A percentile compares a stretch with the other conserved stretches of the same genome.
Evolutionary conservation across 495 filamentous ascomycete genomes (phyloP).

Genomic region (Jackrogersella multiformis): DNA sequence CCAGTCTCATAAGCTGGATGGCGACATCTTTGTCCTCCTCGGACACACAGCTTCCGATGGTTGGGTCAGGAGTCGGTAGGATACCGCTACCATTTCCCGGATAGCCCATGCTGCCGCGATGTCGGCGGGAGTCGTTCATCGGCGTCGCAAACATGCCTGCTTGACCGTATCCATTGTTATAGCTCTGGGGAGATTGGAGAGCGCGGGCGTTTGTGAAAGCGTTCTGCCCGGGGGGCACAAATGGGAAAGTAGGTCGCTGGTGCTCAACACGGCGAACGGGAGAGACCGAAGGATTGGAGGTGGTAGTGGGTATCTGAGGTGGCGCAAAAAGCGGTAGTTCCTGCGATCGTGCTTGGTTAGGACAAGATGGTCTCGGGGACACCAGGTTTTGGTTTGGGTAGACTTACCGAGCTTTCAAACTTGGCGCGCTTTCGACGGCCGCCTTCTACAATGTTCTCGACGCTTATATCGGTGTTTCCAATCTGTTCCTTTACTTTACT

Average conservation of each 20-base stretch:
- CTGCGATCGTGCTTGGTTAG: slow-evolving; percentile 57
- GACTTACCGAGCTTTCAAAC: slow-evolving; percentile 94
- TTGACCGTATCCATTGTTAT: slow-evolving; percentile 61
- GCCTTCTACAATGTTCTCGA: slow-evolving; percentile 97
- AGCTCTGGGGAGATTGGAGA: slow-evolving; percentile 81
- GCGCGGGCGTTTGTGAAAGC: slow-evolving; percentile 75
- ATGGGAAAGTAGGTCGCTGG: slow-evolving; percentile 69
- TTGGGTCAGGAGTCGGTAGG: slow-evolving; percentile 92
- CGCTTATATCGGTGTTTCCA: slow-evolving; percentile 94
- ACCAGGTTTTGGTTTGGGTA: slow-evolving; percentile 16
- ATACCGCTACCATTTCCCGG: slow-evolving; percentile 57
- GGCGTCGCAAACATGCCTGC: slow-evolving; percentile 63
- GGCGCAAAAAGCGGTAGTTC: slow-evolving; percentile 95
- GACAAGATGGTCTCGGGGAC: slow-evolving; percentile 26
- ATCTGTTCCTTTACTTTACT: slow-evolving; percentile 81
- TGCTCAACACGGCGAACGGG: slow-evolving; percentile 78
- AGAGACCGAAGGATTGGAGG: slow-evolving; percentile 91
- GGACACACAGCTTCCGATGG: slow-evolving; percentile 91
- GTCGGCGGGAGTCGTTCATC: slow-evolving; percentile 68
- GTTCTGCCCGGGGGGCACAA: slow-evolving; percentile 74
- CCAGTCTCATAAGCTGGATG: slow-evolving; percentile 91
- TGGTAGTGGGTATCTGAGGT: slow-evolving; percentile 86
- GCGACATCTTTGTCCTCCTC: slow-evolving; percentile 99
- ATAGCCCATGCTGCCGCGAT: slow-evolving; percentile 70
- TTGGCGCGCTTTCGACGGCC: slow-evolving; percentile 94